A percentile compares a stretch with the other conserved stretches of the same genome.
phyloP scores from a whole-genome alignment of 2,329 filamentous ascomycete genomes.

The Plectosphaerella plurivora region DNA sequence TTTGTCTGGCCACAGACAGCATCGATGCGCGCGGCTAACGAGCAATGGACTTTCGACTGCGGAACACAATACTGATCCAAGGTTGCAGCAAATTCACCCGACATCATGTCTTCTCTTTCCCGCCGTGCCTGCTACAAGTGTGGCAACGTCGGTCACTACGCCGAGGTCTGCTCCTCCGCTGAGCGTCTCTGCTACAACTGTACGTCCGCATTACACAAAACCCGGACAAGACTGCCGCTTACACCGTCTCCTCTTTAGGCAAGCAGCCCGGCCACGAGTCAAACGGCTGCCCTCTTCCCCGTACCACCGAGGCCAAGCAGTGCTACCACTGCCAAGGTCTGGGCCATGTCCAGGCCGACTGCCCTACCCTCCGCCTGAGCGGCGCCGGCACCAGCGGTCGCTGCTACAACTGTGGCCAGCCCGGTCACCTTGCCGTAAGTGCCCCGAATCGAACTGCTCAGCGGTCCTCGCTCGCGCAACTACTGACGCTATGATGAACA shows the following conservation, averaged over 20 bases:
- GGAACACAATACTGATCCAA: too few relatives aligned
- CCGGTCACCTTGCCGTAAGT: constrained; percentile 84
- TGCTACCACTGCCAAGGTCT: constrained; percentile 99
- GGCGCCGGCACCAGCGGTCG: constrained; percentile 77
- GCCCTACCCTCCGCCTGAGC: constrained; percentile 90
- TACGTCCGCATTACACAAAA: constrained; percentile 40
- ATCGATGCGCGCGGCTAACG: constrained; percentile 23
- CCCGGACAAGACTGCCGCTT: constrained; percentile 1
- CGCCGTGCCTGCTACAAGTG: constrained; percentile 81
- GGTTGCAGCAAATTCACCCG: too few relatives aligned
- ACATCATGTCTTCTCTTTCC: constrained; percentile 71
- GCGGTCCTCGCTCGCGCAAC: not conserved
- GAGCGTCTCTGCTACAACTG: constrained; percentile 99
- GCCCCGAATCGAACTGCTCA: constrained; percentile 1
- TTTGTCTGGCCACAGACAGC: not conserved
- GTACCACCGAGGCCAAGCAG: constrained; percentile 98
- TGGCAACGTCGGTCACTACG: constrained; percentile 76
- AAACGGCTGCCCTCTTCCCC: constrained; percentile 92
- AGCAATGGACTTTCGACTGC: constrained; percentile 12
- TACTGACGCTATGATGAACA: constrained; percentile 23
- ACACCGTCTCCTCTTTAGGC: constrained; percentile 37
- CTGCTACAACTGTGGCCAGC: constrained; percentile 95
- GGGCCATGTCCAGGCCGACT: constrained; percentile 97
- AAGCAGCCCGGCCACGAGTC: constrained; percentile 96
- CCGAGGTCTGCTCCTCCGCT: constrained; percentile 93